These are phyloP conservation scores for Aspergillus hancockii DNA, from an alignment of 495 filamentous ascomycete genomes.

Conservation along the genomic window DNA sequence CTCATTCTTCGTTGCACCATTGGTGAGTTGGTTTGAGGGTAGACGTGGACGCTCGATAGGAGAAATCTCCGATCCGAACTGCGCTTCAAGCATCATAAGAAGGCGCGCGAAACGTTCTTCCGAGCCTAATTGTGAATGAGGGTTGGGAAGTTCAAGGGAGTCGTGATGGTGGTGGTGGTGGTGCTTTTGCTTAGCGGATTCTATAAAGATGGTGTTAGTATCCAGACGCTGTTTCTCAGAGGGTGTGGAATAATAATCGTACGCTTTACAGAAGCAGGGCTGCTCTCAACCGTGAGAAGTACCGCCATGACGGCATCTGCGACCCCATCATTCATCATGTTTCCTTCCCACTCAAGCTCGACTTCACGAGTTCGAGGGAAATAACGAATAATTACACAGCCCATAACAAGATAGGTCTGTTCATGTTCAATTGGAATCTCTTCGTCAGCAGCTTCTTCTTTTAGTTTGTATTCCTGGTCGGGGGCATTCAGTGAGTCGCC, in stretches of 20 bases:
- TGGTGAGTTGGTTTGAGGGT: slow-evolving; percentile 35
- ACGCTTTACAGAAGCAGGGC: slow-evolving; percentile 93
- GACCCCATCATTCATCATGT: slow-evolving; percentile 95
- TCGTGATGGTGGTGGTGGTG: slow-evolving; percentile 59
- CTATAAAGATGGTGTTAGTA: slow-evolving; percentile 30
- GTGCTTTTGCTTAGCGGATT: slow-evolving; percentile 56
- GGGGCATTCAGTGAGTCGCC: slow-evolving; percentile 18
- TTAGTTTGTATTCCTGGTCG: slow-evolving; percentile 36
- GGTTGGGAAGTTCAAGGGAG: slow-evolving; percentile 54
- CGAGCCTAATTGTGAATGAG: slow-evolving; percentile 67
- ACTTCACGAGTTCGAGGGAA: slow-evolving; percentile 67
- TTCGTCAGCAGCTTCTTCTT: slow-evolving; percentile 51
- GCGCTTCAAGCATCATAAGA: slow-evolving; percentile 94
- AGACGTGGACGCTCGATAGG: slow-evolving; percentile 72
- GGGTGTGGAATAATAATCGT: slow-evolving; percentile 29
- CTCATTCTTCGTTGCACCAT: slow-evolving; percentile 36
- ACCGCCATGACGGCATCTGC: slow-evolving; percentile 94
- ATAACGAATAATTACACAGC: slow-evolving; percentile 76
- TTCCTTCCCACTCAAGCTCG: slow-evolving; percentile 95
- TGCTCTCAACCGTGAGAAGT: slow-evolving; percentile 84
- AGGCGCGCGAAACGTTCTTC: slow-evolving; percentile 78
- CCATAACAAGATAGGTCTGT: slow-evolving; percentile 81
- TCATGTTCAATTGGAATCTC: slow-evolving; percentile 45
- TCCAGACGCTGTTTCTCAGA: background rate
- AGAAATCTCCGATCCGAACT: slow-evolving; percentile 78